Conservation (phyloP, 306 rosid species). For the Canavalia gladiata region DNA sequence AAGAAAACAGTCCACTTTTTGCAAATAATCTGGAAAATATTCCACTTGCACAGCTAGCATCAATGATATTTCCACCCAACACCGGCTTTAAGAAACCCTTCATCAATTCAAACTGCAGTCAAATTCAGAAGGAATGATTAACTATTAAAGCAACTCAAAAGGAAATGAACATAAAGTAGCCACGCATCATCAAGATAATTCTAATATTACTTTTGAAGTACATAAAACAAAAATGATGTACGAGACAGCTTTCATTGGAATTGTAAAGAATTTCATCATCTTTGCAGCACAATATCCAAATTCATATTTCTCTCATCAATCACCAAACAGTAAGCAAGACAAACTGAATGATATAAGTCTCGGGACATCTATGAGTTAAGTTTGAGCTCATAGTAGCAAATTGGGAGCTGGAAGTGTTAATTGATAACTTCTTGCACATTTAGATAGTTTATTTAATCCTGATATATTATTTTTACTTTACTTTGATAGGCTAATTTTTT, state of each 20-base stretch:
- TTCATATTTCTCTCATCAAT: constrained; percentile 28
- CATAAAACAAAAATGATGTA: not conserved
- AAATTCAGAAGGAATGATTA: constrained; percentile 44
- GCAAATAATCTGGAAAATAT: constrained; percentile 88
- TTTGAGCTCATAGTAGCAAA: constrained; percentile 12
- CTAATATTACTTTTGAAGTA: constrained; percentile 25
- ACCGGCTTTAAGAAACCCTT: constrained; percentile 78
- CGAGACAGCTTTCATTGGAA: constrained; percentile 25
- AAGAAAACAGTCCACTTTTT: constrained; percentile 86
- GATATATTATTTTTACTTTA: constrained; percentile 23
- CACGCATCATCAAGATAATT: constrained; percentile 33
- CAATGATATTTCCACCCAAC: constrained; percentile 85
- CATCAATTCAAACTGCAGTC: constrained; percentile 82
- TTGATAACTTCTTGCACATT: too few relatives aligned
- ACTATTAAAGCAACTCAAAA: not conserved
- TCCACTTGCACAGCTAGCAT: constrained; percentile 97
- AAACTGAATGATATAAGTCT: constrained; percentile 26
- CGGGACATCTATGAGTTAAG: constrained; percentile 21
- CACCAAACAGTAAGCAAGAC: constrained; percentile 6
- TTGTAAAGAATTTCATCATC: constrained; percentile 32
- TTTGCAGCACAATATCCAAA: constrained; percentile 40
- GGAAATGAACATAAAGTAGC: constrained; percentile 10
- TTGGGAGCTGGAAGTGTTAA: not conserved
- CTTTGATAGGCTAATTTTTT: not conserved
- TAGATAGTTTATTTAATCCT: not conserved